Conservation (phyloP, 495 filamentous ascomycete genomes). For the Acidiella bohemica region DNA sequence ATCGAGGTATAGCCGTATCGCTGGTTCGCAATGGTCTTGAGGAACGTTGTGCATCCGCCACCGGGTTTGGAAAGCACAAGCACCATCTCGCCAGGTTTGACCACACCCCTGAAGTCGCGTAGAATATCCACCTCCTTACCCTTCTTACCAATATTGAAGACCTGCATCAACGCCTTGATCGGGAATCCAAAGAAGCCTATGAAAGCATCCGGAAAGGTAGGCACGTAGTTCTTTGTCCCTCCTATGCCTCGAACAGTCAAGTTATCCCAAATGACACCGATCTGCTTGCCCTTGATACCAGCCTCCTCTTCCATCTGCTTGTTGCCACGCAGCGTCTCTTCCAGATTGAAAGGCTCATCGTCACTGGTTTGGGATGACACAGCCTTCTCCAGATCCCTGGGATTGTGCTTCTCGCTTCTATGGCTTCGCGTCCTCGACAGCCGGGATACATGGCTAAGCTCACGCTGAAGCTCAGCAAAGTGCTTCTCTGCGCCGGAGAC, state of each 20-base stretch:
- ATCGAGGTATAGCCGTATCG: slow-evolving; percentile 64
- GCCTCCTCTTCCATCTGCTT: slow-evolving; percentile 55
- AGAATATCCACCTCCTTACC: slow-evolving; percentile 53
- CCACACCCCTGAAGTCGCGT: slow-evolving; percentile 42
- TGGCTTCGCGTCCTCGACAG: slow-evolving; percentile 32
- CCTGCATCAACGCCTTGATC: slow-evolving; percentile 41
- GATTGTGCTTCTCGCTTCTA: slow-evolving; percentile 19
- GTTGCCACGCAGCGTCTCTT: slow-evolving; percentile 52
- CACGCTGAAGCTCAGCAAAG: slow-evolving; percentile 59
- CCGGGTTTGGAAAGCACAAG: slow-evolving; percentile 79
- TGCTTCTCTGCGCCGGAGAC: slow-evolving; percentile 62
- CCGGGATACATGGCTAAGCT: slow-evolving; percentile 48
- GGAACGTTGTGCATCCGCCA: slow-evolving; percentile 74
- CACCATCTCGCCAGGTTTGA: slow-evolving; percentile 65
- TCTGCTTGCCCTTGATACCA: slow-evolving; percentile 66
- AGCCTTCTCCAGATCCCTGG: slow-evolving; percentile 42
- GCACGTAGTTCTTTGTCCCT: slow-evolving; percentile 60
- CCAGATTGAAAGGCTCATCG: slow-evolving; percentile 55
- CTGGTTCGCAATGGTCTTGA: slow-evolving; percentile 75
- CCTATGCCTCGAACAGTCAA: slow-evolving; percentile 68
- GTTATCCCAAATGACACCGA: slow-evolving; percentile 67
- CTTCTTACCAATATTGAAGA: slow-evolving; percentile 48
- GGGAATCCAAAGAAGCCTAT: slow-evolving; percentile 57
- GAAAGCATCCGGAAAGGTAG: slow-evolving; percentile 68
- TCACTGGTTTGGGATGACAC: slow-evolving; percentile 33